These are phyloP conservation scores for Saturnispora diversa DNA, from an alignment of 805 yeast species.

Conservation along the genomic window DNA sequence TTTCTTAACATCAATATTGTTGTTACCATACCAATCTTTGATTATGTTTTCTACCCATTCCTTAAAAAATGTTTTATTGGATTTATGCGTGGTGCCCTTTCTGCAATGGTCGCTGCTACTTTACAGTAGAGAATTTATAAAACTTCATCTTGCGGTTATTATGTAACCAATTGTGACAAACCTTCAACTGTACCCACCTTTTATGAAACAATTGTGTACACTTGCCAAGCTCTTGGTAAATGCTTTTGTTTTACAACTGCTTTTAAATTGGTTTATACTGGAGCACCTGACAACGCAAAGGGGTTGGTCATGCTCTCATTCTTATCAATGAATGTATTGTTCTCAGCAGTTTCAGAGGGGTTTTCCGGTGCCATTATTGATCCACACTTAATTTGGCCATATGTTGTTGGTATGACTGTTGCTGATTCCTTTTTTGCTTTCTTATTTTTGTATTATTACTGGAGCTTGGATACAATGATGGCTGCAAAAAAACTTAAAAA, in stretches of 20 bases:
- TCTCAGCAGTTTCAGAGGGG: constrained; percentile 41
- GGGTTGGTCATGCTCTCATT: constrained; percentile 43
- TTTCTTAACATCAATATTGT: constrained; percentile 46
- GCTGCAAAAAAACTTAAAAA: constrained; percentile 20
- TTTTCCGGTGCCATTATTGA: constrained; percentile 34
- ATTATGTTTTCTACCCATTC: constrained; percentile 39
- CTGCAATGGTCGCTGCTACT: constrained; percentile 44
- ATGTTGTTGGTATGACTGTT: constrained; percentile 31
- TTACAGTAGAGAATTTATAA: constrained; percentile 41
- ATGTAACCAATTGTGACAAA: constrained; percentile 32
- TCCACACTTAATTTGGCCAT: constrained; percentile 37
- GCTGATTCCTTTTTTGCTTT: constrained; percentile 31
- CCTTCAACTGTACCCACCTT: constrained; percentile 30
- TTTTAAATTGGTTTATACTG: constrained; percentile 45
- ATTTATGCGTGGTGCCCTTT: constrained; percentile 38
- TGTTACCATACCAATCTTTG: constrained; percentile 43
- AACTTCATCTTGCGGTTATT: constrained; percentile 45
- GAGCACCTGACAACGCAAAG: constrained; percentile 46
- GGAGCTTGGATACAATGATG: constrained; percentile 28
- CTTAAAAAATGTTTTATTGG: constrained; percentile 39
- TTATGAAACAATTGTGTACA: constrained; percentile 27
- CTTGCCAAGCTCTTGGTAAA: constrained; percentile 42
- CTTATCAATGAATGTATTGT: constrained; percentile 35
- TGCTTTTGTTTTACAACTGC: constrained; percentile 45
- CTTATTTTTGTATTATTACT: constrained; percentile 22